phyloP scores from a whole-genome alignment of 805 yeast genomes.

The Barnettozyma pratensis region DNA sequence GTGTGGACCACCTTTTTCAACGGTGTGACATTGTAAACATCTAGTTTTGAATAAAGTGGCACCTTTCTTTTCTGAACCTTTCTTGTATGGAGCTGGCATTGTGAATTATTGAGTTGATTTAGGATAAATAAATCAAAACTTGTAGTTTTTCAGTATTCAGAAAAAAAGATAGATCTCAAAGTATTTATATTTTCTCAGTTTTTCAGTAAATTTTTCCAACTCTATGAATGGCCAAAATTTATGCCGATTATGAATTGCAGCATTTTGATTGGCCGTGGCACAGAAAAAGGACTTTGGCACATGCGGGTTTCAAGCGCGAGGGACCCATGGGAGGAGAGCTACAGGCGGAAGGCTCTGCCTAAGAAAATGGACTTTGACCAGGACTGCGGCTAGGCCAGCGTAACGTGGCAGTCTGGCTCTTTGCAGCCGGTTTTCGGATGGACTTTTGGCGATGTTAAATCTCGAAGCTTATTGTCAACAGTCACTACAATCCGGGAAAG shows the following conservation, averaged over 20 bases:
- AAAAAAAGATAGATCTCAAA: neutral
- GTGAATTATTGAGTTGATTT: conserved; percentile 1
- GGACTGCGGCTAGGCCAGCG: no score
- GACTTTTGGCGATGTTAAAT: no score
- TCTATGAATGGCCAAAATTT: conserved; percentile 20
- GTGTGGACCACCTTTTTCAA: conserved; percentile 93
- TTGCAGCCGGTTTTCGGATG: no score
- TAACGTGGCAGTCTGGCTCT: no score
- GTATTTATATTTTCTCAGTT: conserved; percentile 11
- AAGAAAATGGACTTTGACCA: no score
- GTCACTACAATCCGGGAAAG: no score
- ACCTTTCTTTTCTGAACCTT: conserved; percentile 85
- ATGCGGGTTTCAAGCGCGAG: no score
- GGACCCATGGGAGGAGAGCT: no score
- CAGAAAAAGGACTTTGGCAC: neutral
- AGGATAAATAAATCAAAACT: neutral
- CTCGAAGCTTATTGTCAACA: no score
- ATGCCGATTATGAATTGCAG: conserved; percentile 23
- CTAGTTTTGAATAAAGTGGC: conserved; percentile 98
- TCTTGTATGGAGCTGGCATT: conserved; percentile 31
- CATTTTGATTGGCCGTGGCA: conserved; percentile 18
- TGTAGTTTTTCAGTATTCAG: neutral
- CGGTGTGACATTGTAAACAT: conserved; percentile 98
- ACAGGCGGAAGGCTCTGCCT: no score
- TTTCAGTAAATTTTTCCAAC: conserved; percentile 4